Base-by-base conservation (phyloP, 139 green algal genomes). In the Micractinium sp. region DNA sequence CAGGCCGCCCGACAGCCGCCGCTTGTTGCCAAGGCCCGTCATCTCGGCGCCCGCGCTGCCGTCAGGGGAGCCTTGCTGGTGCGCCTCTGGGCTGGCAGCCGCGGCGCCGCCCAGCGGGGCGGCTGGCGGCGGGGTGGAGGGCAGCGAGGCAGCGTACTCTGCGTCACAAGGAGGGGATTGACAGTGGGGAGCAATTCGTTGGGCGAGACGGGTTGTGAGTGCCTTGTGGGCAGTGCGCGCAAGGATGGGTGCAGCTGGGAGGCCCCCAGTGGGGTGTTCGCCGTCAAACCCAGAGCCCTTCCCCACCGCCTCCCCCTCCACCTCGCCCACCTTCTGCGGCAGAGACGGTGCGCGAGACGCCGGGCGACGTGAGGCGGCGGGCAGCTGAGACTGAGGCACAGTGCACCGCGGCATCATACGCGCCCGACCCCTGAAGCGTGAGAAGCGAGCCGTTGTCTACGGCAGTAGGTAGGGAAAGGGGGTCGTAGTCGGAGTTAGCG, bases 391-490 rank as follows among this genome's bases (percentile, higher is more conserved):
- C 93, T 1, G 94, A 96, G 18, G 96, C 96, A 82, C 96, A 98
- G 93, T 98, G 95, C 73, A 98, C 96, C 4, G 96, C 96, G 19
- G 96, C 96, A 82, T 98, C 96, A 89, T 98, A 98, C 0, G 96
- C 95, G 19, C 96, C 96, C 22, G 96, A 88, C 23, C 96, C 96
- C 83, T 97, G 94, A 53, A 98, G 92, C 16, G 96, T 98, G 38
- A 98, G 93, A 75, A 98, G 91, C 29, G 91, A 94, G 5, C 94
- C 94, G 89, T 93, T 91, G 85, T 90, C 63, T 77, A 77, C 85
- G 31, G 61, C 82, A 19, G 73, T 31, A 41, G 73, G 31, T 22
- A 19, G n/a, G 33, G 3, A 29, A 80, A 19, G 16, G 74, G 74
- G n/a, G 25, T n/a, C 74, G 74, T 14, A 29, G 74, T 33, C 14